Base-by-base conservation (phyloP, 1,284 basidiomycete genomes). In the Malassezia japonica region DNA sequence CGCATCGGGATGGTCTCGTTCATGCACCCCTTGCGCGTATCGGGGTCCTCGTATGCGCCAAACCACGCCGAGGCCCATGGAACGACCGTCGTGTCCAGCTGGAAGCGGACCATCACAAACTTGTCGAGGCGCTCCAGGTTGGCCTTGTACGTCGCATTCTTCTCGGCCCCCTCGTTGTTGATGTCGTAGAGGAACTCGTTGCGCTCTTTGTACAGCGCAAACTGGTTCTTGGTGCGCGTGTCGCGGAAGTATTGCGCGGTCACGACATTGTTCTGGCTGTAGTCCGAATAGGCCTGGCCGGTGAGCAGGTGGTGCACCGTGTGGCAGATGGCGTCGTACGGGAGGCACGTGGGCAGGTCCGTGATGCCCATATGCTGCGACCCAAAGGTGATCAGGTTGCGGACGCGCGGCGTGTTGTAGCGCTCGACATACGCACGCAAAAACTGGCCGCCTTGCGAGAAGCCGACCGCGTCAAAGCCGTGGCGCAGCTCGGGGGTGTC, bases 171-270 rank as follows among this genome's bases (percentile, higher is more conserved):
- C 34, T 72, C 69, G 48, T 72, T 72, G 58, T 72, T 72, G 76
- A 77, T 61, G 56, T 76, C 72, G 15, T 72, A 60, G 33, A 78
- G 37, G 48, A 76, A 78, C 41, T 68, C 65, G 73, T 87, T 90
- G 6, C 79, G 73, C 3, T 76, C 66, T 29, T 86, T 77, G 70
- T 95, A 98, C 8, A 77, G 74, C 6, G 80, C 78, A 39, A 90
- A 76, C 21, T 83, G 81, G n/a, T 75, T 75, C 10, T 52, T 46
- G 25, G 61, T 56, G 18, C 56, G 59, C 4, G 86, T 84, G 74
- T 96, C 90, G 33, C 92, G 82, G 74, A 81, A 96, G 75, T 96
- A 98, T 67, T 95, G 89, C 1, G 92, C 92, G 79, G 88, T 47
- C 16, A 70, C 62, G n/a, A 68, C 46, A 24, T 63, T 56, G 3